Base-by-base conservation (phyloP, 345 rosid species). In the Orychophragmus violaceus region DNA sequence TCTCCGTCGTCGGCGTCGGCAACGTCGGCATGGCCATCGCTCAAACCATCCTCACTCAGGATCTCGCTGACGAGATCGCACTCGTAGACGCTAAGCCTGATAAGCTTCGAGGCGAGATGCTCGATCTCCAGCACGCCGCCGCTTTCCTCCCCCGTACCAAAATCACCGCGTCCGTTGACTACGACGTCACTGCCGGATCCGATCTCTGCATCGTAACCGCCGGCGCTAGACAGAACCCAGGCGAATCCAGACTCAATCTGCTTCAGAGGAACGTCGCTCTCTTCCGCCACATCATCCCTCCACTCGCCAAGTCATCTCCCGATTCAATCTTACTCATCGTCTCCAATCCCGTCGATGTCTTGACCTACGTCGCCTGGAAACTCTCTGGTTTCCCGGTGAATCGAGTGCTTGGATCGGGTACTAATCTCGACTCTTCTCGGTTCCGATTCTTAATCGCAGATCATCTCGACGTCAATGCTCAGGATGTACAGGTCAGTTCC, bases 1-100 rank as follows among this genome's bases (percentile, higher is more conserved):
- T 92, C 78, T 81, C 97, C 57, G 89, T 92, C 67, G 51, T 92
- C 18, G 98, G 98, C 33, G 77, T 81, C 12, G 98, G 98, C 5
- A 92, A 92, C 72, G 96, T 92, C 28, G 98, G 98, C 3, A 89
- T 92, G 98, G 96, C 98, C 67, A 86, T 89, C 13, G 96, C 97
- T 66, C 98, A 92, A 61, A 92, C 98, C 74, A 84, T 92, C 76
- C 88, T 92, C 55, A 89, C 96, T 32, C 96, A 87, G 46, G 93
- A 87, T 76, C 76, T 87, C 0, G 86, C 79, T 4, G 93, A 89
- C 51, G 89, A 81, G 69, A 77, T 89, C 9, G 91, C 89, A 13
- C 91, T 89, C 51, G 84, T 89, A 33, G 98, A 89, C 36, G 74
- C 84, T 58, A 76, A 76, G 5, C 11, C 89, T 6, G 87, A 84